Percentiles rank a stretch among this genome's conserved stretches.
Conservation (phyloP, 73 alveolate genomes). For the Tetrahymena thermophila region DNA sequence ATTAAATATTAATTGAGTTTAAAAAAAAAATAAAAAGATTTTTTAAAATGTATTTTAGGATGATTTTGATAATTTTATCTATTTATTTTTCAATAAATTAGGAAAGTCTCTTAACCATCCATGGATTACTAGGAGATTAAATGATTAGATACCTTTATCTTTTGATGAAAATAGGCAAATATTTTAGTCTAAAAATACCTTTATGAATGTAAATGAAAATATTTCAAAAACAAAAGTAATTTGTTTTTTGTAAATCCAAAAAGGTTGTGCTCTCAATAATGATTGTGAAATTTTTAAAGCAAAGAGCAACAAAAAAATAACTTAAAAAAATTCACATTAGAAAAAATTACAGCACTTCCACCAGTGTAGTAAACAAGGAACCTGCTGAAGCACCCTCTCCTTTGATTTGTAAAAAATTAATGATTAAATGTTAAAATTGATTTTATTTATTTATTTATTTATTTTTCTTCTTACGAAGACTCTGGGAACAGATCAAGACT, state of each 20-base stretch:
- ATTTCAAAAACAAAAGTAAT: not conserved
- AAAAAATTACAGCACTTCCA: not conserved
- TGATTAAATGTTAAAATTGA: not conserved
- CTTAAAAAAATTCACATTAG: not conserved
- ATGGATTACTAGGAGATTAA: slow-evolving; percentile 25
- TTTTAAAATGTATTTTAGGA: too few species aligned
- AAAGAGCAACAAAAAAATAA: not conserved
- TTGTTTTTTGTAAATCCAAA: not conserved
- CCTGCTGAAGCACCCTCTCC: not conserved
- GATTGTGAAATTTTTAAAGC: not conserved
- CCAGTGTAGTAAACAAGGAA: not conserved
- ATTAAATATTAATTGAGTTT: not conserved
- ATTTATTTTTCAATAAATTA: not conserved
- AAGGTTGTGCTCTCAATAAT: not conserved
- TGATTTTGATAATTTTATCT: not conserved
- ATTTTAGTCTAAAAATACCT: not conserved
- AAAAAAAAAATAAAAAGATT: too few species aligned
- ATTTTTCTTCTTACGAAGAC: not conserved
- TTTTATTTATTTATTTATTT: too few species aligned
- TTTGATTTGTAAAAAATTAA: not conserved
- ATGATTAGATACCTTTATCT: slow-evolving; percentile 18
- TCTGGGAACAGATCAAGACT: not conserved
- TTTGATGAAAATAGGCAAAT: slow-evolving; percentile 5
- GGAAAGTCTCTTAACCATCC: slow-evolving; percentile 22
- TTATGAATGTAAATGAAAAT: not conserved